A percentile compares a stretch with the other conserved stretches of the same genome.
Conservation (phyloP, 192 early-diverging fungal species). For the Rhizophagus clarus region DNA sequence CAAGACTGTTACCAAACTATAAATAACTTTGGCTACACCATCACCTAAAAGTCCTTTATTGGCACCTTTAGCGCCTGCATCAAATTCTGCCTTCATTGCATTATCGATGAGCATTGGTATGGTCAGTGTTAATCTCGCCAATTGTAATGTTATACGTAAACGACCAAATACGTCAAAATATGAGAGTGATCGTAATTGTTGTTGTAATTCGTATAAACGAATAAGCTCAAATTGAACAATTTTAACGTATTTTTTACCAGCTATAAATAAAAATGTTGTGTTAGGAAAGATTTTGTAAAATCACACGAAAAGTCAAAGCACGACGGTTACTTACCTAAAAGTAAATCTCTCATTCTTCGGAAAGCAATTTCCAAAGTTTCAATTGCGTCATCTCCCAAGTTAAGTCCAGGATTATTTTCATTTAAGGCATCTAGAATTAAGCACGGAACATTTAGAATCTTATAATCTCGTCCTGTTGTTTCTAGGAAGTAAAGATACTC, state of each 20-base stretch:
- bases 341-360: conserved; percentile 42
- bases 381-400: conserved; percentile 46
- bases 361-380: conserved; percentile 43
- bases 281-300: not conserved
- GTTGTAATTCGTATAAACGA: conserved; percentile 57
- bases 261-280: conserved; percentile 34
- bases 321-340: conserved; percentile 36
- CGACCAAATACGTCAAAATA: conserved; percentile 60
- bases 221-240: conserved; percentile 60
- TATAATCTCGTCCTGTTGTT: too few species aligned
- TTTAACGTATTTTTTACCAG: conserved; percentile 60
- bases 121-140: conserved; percentile 53
- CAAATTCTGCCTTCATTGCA: conserved; percentile 38
- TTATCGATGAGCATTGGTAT: conserved; percentile 60
- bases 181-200: conserved; percentile 53
- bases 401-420: conserved; percentile 39
- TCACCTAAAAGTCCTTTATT: conserved; percentile 27
- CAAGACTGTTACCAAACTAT: conserved; percentile 15
- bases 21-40: conserved; percentile 13
- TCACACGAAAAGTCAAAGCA: not conserved
- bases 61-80: not conserved
- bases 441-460: not conserved
- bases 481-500: conserved; percentile 31
- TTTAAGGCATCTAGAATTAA: conserved; percentile 41
- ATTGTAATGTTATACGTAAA: conserved; percentile 53